Conservation (phyloP, 495 filamentous ascomycete genomes). For the Oleoguttula mirabilis region DNA sequence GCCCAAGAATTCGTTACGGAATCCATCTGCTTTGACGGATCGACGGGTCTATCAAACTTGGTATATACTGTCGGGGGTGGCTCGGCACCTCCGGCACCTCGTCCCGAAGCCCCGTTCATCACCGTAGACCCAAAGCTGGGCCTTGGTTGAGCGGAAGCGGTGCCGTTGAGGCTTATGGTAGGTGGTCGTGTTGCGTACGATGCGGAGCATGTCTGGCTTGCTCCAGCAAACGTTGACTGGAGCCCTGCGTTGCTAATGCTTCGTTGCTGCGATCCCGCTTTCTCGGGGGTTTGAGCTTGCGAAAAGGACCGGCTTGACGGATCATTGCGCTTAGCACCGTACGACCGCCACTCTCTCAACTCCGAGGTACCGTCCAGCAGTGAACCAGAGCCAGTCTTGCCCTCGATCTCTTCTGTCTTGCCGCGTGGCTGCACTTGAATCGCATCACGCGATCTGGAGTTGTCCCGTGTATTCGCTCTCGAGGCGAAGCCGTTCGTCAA, state of each 20-base stretch:
- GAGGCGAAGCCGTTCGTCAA: conserved; percentile 39
- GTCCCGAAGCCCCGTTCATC: not conserved
- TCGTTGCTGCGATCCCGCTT: conserved; percentile 25
- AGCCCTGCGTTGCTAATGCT: conserved; percentile 25
- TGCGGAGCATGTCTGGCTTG: too few relatives aligned
- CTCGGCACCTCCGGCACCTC: conserved; percentile 1
- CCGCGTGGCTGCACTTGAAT: not conserved
- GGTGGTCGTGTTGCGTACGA: not conserved
- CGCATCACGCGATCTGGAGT: conserved; percentile 7
- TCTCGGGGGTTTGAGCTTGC: not conserved
- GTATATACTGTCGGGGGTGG: conserved; percentile 13
- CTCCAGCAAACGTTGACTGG: not conserved
- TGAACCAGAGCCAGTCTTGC: conserved; percentile 53
- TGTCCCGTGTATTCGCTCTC: conserved; percentile 5
- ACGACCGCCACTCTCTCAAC: conserved; percentile 41
- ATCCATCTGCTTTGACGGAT: conserved; percentile 4
- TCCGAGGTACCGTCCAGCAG: conserved; percentile 49
- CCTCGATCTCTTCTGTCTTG: conserved; percentile 25
- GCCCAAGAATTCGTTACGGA: conserved; percentile 17
- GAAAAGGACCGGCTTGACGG: conserved; percentile 2
- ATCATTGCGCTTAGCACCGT: conserved; percentile 1
- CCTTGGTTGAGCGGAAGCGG: not conserved
- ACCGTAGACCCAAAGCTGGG: not conserved
- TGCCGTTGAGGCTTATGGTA: conserved; percentile 1
- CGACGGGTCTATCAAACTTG: conserved; percentile 13